Evolutionary conservation across 225 moss, liverwort and hornwort species (phyloP), one percentile per base, ranked within the genome.

Genomic region (Antitrichia curtipendula): DNA sequence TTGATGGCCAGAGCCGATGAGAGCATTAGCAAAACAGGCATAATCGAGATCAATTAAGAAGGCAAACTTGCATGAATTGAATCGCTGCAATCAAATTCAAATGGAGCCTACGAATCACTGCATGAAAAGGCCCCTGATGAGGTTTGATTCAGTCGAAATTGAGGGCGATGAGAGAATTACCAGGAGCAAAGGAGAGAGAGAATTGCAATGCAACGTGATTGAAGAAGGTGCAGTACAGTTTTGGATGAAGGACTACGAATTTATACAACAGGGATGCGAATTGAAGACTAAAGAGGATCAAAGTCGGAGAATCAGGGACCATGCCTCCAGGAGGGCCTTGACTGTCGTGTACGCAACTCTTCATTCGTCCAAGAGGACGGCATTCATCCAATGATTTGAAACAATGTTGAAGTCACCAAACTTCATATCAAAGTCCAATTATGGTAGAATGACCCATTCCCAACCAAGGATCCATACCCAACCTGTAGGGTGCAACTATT

Each of bases 261-360:
- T 43, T 86, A 85, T 85, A 82, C 60, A 47, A 54, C 10, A 5
- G 21, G 12, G 23, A 65, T 61, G 66, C 43, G 40, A 69, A 65
- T 59, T 36, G 28, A 84, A 56, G 49, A 40, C 72, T 8, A 22
- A 38, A 49, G 34, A 41, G 31, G 56, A 77, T 56, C 38, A 38
- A 38, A 7, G 56, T 56, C 16, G 77, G 15, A 54, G 54, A 54
- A 76, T 76, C 34, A 76, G n/a, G 17, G 90, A 56, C n/a, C n/a
- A n/a, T 74, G 88, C 50, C 56, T 11, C 38, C 45, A 6, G n/a
- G 64, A 21, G 29, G 84, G 27, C 19, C 31, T 84, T 53, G 75
- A 50, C 84, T 92, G 90, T 52, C 90, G 92, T 92, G 85, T 40
- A 92, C 92, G 92, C 90, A 78, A 89, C 87, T 73, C 82, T 84